phyloP scores from a whole-genome alignment of 2,329 filamentous ascomycete genomes.

The Fusarium tupiense region DNA sequence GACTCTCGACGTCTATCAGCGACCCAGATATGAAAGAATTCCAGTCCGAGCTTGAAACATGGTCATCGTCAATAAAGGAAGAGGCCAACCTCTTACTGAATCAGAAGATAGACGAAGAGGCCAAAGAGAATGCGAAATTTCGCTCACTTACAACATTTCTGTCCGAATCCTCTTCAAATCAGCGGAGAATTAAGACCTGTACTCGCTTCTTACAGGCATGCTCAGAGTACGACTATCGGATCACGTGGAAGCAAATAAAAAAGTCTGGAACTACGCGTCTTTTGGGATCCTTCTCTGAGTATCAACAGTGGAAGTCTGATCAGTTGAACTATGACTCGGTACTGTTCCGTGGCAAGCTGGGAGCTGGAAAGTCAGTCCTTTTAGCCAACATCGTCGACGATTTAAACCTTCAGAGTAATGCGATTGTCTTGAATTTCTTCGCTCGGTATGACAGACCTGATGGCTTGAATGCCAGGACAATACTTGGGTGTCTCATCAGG shows the following conservation, averaged over 20 bases:
- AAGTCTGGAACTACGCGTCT: slow-evolving; percentile 51
- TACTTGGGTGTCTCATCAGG: slow-evolving; percentile 48
- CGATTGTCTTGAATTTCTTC: slow-evolving; percentile 45
- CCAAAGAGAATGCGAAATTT: slow-evolving; percentile 38
- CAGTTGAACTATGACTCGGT: slow-evolving; percentile 39
- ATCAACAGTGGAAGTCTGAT: slow-evolving; percentile 28
- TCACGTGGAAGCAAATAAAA: slow-evolving; percentile 53
- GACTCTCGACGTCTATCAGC: slow-evolving; percentile 45
- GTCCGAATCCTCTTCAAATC: neutral
- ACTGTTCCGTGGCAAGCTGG: slow-evolving; percentile 52
- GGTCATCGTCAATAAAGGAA: slow-evolving; percentile 50
- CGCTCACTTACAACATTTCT: slow-evolving; percentile 9
- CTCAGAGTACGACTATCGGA: slow-evolving; percentile 53
- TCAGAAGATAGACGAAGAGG: slow-evolving; percentile 29
- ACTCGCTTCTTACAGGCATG: slow-evolving; percentile 50
- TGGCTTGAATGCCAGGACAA: slow-evolving; percentile 41
- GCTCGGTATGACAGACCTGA: slow-evolving; percentile 45
- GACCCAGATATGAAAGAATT: slow-evolving; percentile 47
- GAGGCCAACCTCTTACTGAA: slow-evolving; percentile 39
- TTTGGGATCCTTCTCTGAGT: neutral
- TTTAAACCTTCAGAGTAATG: slow-evolving; percentile 35
- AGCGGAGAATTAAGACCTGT: slow-evolving; percentile 11
- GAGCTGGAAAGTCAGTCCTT: slow-evolving; percentile 56
- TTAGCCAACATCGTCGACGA: slow-evolving; percentile 56
- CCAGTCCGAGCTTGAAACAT: slow-evolving; percentile 47